Conservation (phyloP, 257 asterid species). For the Solanum phureja region DNA sequence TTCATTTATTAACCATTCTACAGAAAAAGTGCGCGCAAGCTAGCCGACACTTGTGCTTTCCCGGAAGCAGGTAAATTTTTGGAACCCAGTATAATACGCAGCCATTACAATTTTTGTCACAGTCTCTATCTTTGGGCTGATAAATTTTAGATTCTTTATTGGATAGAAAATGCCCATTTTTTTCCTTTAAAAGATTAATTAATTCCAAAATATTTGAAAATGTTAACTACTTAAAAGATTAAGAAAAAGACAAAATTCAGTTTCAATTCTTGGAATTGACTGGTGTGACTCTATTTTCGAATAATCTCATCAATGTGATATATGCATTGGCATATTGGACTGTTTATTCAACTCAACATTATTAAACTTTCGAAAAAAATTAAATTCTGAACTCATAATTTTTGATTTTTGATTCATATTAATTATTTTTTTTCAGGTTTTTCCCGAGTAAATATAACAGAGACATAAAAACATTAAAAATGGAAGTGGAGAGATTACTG, state of each 20-base stretch:
- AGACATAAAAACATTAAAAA: too few relatives aligned
- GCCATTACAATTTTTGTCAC: too few relatives aligned
- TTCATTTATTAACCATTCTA: constrained; percentile 39
- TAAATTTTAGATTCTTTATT: background rate
- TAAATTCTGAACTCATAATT: background rate
- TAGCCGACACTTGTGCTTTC: constrained; percentile 61
- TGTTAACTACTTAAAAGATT: background rate
- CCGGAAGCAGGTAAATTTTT: constrained; percentile 66
- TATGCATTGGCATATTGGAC: background rate
- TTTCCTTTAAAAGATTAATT: too few relatives aligned
- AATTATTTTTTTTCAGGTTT: constrained; percentile 23
- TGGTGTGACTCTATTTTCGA: constrained; percentile 6
- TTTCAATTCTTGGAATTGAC: constrained; percentile 8
- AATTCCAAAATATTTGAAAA: background rate
- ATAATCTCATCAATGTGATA: background rate
- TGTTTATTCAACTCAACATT: background rate
- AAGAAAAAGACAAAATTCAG: background rate
- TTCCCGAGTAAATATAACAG: too few relatives aligned
- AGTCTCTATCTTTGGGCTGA: too few relatives aligned
- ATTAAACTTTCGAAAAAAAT: background rate
- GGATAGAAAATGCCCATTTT: background rate
- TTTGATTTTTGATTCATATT: accelerated
- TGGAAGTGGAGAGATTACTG: too few relatives aligned
- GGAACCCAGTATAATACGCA: background rate
- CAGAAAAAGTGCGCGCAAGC: constrained; percentile 62